These are phyloP conservation scores for Prunus kanzakura DNA, from an alignment of 306 rosid species.

Conservation along the genomic window DNA sequence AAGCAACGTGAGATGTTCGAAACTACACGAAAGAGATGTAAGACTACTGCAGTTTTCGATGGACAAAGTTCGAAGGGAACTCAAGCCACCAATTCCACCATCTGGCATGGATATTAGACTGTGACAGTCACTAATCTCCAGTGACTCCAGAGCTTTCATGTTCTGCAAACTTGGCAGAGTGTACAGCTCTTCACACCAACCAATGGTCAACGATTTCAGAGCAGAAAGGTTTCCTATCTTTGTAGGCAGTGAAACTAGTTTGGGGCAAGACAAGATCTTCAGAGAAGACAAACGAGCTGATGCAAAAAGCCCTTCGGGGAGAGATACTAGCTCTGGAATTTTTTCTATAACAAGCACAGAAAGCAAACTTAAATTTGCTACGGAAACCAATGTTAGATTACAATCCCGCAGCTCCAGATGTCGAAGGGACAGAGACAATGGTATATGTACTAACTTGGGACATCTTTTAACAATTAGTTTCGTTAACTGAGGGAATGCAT, in stretches of 20 bases:
- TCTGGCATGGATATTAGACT: background rate
- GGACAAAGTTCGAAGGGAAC: slow-evolving; percentile 17
- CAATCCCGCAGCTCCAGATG: too few relatives aligned
- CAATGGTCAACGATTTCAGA: slow-evolving; percentile 15
- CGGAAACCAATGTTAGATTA: background rate
- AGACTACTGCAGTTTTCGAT: slow-evolving; percentile 13
- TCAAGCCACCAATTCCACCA: background rate
- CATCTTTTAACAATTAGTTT: too few relatives aligned
- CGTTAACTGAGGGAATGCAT: too few relatives aligned
- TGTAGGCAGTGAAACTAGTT: background rate
- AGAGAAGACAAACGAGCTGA: background rate
- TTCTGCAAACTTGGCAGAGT: slow-evolving; percentile 12
- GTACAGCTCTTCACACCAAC: background rate
- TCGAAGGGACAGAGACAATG: too few relatives aligned
- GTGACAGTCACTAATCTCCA: slow-evolving; percentile 11
- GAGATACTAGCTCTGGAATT: background rate
- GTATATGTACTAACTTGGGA: too few relatives aligned
- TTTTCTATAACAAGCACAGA: background rate
- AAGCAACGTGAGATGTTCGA: slow-evolving; percentile 5
- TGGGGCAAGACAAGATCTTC: slow-evolving; percentile 12
- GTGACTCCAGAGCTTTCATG: slow-evolving; percentile 5
- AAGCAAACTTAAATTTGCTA: background rate
- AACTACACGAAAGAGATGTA: slow-evolving; percentile 2
- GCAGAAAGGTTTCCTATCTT: background rate
- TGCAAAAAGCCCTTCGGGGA: slow-evolving; percentile 1